Evolutionary conservation across 2,329 filamentous ascomycete species (phyloP), one percentile per base, ranked within the genome.

Genomic region (Penicillium sp.): DNA sequence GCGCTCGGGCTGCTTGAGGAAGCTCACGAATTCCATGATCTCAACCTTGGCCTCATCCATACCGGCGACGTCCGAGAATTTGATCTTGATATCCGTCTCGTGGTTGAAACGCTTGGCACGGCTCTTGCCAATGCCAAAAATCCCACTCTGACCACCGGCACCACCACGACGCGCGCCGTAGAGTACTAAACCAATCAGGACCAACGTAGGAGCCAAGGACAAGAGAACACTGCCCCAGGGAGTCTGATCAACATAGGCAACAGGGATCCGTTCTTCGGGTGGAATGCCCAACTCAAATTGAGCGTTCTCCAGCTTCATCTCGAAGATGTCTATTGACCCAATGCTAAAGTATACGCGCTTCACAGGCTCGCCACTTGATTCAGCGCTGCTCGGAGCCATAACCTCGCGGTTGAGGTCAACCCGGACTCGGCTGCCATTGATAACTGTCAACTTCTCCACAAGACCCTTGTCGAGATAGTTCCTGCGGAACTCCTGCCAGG

Each of bases 1-100:
- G 55, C 87, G 84, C 60, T 89, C 87, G 0, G 93, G 93, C 62
- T 93, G 86, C 75, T 96, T 91, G 53, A 98, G 73, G 77, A 98
- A 98, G 66, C 86, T 90, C 58, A 98, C 93, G 62, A 98, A 98
- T 70, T 98, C 93, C 89, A 97, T 96, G 59, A 98, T 98, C 71
- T 98, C 93, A 46, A 84, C 77, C 78, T 98, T 98, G 47, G 93
- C 93, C 72, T 98, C 93, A 67, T 98, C 93, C 84, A 97, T 91
- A 57, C 93, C 93, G 34, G 93, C 93, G 35, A 98, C 93, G 66
- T 98, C 93, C 38, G 87, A 77, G 67, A 98, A 98, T 71, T 96
- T 97, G 69, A 94, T 90, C 73, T 95, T 95, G 74, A 98, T 81
- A 47, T 93, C 88, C 9, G 87, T 88, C 75, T 98, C 93, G 59